A percentile compares a stretch with the other conserved stretches of the same genome.
Conservation (phyloP, 441 rosid genomes). For the Populus hybrid region DNA sequence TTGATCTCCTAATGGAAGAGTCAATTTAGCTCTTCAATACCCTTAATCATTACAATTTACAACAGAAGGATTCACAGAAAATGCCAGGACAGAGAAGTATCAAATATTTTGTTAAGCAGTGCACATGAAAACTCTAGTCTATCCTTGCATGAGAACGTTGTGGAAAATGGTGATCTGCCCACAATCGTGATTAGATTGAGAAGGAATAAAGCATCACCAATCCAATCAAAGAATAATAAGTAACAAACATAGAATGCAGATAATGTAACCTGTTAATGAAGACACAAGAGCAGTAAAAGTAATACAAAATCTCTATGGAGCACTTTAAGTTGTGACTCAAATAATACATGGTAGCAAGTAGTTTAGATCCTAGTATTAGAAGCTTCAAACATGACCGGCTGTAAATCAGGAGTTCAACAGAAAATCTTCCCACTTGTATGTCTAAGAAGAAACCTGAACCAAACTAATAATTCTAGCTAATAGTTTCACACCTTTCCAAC, state of each 20-base stretch:
- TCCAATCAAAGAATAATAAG: neutral
- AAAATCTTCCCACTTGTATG: neutral
- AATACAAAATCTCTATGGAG: neutral
- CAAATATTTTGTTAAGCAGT: neutral
- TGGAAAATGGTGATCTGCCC: neutral
- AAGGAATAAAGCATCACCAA: neutral
- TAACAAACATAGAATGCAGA: neutral
- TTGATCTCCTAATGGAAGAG: neutral
- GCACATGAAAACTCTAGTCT: neutral
- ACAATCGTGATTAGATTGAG: neutral
- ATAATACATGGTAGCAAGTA: neutral
- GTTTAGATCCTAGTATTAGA: neutral
- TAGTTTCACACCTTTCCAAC: conserved; percentile 59
- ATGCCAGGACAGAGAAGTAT: neutral
- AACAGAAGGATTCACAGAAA: neutral
- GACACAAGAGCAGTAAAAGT: neutral
- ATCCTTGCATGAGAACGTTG: neutral
- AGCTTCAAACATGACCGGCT: neutral
- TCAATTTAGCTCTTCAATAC: neutral
- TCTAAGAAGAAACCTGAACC: conserved; percentile 6
- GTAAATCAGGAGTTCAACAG: neutral
- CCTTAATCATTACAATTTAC: neutral
- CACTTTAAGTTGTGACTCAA: neutral
- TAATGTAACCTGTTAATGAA: neutral
- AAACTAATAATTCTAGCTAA: neutral